Evolutionary conservation across 768 basidiomycete genomes (phyloP), one percentile per base, ranked within the genome.

Genomic region (Rhodotorula diobovata): DNA sequence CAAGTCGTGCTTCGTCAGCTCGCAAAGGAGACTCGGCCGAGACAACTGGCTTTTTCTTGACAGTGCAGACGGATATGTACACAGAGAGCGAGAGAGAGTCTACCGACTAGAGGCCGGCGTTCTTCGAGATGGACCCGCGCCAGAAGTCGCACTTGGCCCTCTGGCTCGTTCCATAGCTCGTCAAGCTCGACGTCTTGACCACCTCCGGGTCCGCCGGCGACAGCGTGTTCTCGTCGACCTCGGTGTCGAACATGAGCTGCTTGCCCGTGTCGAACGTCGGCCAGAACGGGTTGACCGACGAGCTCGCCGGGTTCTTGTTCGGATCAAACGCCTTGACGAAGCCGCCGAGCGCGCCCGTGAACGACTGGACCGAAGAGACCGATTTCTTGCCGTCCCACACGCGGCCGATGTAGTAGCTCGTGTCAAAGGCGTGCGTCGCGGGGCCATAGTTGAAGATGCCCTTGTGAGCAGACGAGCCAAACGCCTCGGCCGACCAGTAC

Each of bases 261-360:
- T 58, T n/a, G 39, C 39, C 39, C 39, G 39, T 3, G 21, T 21
- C 23, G 57, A 11, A 58, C 7, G 23, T 16, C 25, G 57, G 39
- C 57, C 57, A 58, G 39, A n/a, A 43, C 39, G 57, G 57, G 57
- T 58, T 58, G 39, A 58, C 28, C 11, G 16, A 43, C 35, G 37
- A n/a, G 53, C 34, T 54, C 23, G 57, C 37, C 39, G 57, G 39
- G 57, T 58, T 58, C 23, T 39, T 21, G 57, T 58, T 58, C 57
- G 57, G 57, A 39, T 58, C 23, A 28, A 11, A 39, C 14, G 39
- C 0, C 28, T 12, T 9, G 57, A 58, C 30, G 39, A 58, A 58
- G 39, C 57, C 57, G 14, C 21, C 57, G 39, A 58, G 10, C 28
- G 57, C 37, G 57, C 57, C 57, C 14, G 37, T 16, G 57, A 58